These are phyloP conservation scores for Kwoniella sp. DNA, from an alignment of 768 basidiomycete genomes.

Conservation along the genomic window DNA sequence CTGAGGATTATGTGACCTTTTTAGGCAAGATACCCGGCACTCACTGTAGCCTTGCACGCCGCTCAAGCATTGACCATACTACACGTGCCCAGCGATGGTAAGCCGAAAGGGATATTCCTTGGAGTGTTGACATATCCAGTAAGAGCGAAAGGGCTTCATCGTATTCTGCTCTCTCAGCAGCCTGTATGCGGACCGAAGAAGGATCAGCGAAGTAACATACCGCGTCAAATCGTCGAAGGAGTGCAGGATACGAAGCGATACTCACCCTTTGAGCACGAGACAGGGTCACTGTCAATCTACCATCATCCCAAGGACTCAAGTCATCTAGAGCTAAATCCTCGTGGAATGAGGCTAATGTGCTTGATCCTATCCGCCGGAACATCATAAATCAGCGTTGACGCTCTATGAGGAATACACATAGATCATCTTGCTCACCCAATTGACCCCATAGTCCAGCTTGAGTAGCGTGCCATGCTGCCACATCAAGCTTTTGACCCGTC, in stretches of 20 bases:
- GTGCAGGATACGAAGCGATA: not conserved
- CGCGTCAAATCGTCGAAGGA: too few species aligned
- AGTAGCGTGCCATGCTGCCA: slow-evolving; percentile 39
- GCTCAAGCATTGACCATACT: slow-evolving; percentile 42
- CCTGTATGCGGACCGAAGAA: slow-evolving; percentile 11
- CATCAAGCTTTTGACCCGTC: slow-evolving; percentile 28
- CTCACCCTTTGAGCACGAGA: slow-evolving; percentile 44
- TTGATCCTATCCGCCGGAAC: slow-evolving; percentile 27
- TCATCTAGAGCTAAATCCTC: slow-evolving; percentile 41
- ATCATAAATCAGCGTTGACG: not conserved
- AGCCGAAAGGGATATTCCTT: slow-evolving; percentile 33
- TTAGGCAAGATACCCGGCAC: not conserved
- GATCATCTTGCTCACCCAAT: slow-evolving; percentile 31
- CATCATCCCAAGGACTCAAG: slow-evolving; percentile 16
- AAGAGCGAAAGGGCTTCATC: slow-evolving; percentile 38
- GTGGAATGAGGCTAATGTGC: slow-evolving; percentile 37
- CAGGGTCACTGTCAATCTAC: slow-evolving; percentile 37
- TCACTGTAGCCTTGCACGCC: slow-evolving; percentile 38
- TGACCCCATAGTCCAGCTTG: slow-evolving; percentile 49
- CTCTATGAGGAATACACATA: not conserved
- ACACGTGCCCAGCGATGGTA: slow-evolving; percentile 46
- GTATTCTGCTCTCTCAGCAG: slow-evolving; percentile 22
- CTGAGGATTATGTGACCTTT: too few species aligned
- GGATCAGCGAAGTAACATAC: too few species aligned
- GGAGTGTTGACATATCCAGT: slow-evolving; percentile 19